phyloP scores from a whole-genome alignment of 148 eudicot genomes.

The Salicornia ramosissima region DNA sequence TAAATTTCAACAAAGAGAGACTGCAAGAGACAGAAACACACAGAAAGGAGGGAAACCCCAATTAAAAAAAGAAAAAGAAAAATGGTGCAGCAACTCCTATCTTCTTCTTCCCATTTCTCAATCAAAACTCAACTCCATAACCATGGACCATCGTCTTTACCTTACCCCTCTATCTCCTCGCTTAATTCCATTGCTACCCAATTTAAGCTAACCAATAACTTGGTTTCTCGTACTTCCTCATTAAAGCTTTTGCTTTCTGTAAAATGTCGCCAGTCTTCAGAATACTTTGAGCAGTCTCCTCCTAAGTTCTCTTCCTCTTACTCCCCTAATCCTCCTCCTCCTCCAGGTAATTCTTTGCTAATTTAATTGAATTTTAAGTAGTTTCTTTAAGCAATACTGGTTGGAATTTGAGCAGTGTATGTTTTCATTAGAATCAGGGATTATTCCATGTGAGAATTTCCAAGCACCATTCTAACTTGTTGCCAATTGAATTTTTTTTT shows the following conservation, averaged over 20 bases:
- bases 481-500: slow-evolving; percentile 4
- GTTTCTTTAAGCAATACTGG: background rate
- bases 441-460: too few species aligned
- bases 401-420: too few species aligned
- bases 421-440: too few species aligned
- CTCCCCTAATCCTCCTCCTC: slow-evolving; percentile 17
- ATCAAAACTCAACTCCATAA: background rate
- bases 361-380: too few species aligned
- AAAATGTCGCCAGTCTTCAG: slow-evolving; percentile 41
- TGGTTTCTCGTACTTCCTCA: background rate
- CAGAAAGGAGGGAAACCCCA: background rate
- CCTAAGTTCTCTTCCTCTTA: slow-evolving; percentile 30
- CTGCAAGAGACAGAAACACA: too few species aligned
- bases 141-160: background rate
- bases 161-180: slow-evolving; percentile 16
- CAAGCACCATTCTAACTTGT: too few species aligned
- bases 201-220: slow-evolving; percentile 2
- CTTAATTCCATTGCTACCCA: slow-evolving; percentile 10
- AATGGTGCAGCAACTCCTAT: slow-evolving; percentile 28
- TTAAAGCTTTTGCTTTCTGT: slow-evolving; percentile 25
- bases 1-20: too few species aligned
- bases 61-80: background rate
- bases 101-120: slow-evolving; percentile 16
- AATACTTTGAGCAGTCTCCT: slow-evolving; percentile 35
- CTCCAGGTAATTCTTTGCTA: slow-evolving; percentile 12